These are phyloP conservation scores for Diaporthe destruens DNA, from an alignment of 2,329 filamentous ascomycete species.

Conservation along the genomic window DNA sequence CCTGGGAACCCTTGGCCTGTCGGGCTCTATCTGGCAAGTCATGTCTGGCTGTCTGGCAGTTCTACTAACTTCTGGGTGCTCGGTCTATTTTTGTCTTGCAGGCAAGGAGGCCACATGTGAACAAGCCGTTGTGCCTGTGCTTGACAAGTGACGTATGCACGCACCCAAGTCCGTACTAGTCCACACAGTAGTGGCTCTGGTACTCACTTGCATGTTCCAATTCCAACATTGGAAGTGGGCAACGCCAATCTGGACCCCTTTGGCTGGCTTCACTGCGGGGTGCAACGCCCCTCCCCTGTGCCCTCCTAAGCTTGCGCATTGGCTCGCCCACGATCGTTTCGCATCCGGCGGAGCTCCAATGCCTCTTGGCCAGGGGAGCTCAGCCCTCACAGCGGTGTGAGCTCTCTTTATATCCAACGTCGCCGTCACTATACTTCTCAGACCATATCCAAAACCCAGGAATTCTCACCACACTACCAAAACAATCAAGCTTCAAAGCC, in stretches of 20 bases:
- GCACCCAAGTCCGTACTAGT: neutral
- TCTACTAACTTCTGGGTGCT: no score
- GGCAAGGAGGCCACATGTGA: neutral
- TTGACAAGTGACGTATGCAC: constrained; percentile 10
- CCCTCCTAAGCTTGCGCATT: constrained; percentile 24
- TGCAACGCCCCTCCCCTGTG: constrained; percentile 17
- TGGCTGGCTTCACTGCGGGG: constrained; percentile 17
- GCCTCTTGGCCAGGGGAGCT: constrained; percentile 37
- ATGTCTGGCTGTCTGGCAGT: no score
- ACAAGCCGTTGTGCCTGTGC: neutral
- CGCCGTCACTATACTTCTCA: neutral
- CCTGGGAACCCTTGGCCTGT: neutral
- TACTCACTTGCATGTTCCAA: neutral
- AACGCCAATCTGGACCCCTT: constrained; percentile 27
- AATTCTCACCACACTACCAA: neutral
- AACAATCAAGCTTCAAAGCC: neutral
- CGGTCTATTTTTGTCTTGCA: constrained; percentile 19
- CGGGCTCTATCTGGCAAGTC: no score
- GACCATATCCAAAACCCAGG: neutral
- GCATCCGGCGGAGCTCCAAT: constrained; percentile 29
- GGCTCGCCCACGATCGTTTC: constrained; percentile 33
- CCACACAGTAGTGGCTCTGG: no score
- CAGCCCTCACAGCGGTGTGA: constrained; percentile 40
- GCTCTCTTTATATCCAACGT: neutral
- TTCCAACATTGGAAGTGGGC: constrained; percentile 21